Evolutionary conservation across 2,329 filamentous ascomycete species (phyloP).

Genomic region (Byssothecium circinans): DNA sequence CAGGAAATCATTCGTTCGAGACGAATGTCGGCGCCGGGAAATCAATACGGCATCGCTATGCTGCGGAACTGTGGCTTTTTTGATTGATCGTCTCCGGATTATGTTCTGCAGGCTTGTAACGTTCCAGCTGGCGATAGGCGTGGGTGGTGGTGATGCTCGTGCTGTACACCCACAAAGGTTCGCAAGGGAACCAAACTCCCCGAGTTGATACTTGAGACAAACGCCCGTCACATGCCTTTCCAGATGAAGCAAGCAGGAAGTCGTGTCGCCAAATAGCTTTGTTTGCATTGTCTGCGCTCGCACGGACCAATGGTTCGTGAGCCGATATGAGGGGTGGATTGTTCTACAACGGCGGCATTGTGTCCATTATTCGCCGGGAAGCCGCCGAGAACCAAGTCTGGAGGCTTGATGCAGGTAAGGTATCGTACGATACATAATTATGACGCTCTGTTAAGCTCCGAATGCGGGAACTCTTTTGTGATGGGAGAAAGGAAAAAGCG

Average conservation of each 20-base stretch:
- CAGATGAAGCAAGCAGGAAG: constrained; percentile 21
- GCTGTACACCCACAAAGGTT: constrained; percentile 22
- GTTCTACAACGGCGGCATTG: constrained; percentile 34
- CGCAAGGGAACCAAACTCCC: constrained; percentile 20
- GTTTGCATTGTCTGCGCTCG: constrained; percentile 28
- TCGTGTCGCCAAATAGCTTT: constrained; percentile 16
- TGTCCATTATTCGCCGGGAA: constrained; percentile 23
- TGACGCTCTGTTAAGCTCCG: constrained; percentile 6
- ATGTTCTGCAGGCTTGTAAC: constrained; percentile 23
- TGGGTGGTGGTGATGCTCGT: constrained; percentile 35
- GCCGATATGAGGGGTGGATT: constrained; percentile 21
- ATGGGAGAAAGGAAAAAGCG: not conserved
- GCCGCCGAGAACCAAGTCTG: constrained; percentile 21
- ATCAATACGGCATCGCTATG: constrained; percentile 33
- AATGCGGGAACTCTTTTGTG: not conserved
- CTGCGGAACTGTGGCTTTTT: constrained; percentile 41
- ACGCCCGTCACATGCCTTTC: constrained; percentile 21
- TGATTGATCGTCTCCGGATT: constrained; percentile 27
- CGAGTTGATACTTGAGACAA: constrained; percentile 24
- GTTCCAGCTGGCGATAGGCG: constrained; percentile 20
- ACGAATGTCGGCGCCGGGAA: constrained; percentile 21
- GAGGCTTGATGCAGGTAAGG: constrained; percentile 24
- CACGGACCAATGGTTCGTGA: constrained; percentile 42
- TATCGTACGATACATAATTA: constrained; percentile 7
- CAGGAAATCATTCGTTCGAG: constrained; percentile 13